Evolutionary conservation across 352 stramenopile species (phyloP).

Genomic region (Thalassiosira livingstoniorum): DNA sequence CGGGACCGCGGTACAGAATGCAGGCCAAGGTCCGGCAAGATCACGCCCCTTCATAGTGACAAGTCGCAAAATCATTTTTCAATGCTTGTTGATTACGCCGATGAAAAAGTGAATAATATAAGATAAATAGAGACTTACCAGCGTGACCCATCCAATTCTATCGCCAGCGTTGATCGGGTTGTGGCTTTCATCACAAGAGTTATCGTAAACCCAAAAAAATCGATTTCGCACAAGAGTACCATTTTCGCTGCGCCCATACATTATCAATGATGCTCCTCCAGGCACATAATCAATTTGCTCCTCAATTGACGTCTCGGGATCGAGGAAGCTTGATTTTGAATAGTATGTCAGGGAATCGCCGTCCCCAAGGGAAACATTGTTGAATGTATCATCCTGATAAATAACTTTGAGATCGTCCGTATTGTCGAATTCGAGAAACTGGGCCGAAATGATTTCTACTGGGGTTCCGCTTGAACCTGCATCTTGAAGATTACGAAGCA

Average conservation of each 20-base stretch:
- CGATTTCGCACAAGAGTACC: slow-evolving; percentile 48
- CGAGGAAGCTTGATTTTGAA: slow-evolving; percentile 37
- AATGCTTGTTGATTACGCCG: too few species aligned
- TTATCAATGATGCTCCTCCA: slow-evolving; percentile 51
- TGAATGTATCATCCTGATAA: slow-evolving; percentile 52
- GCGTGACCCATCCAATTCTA: slow-evolving; percentile 24
- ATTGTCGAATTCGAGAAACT: slow-evolving; percentile 58
- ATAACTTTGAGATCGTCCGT: slow-evolving; percentile 43
- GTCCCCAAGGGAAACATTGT: slow-evolving; percentile 28
- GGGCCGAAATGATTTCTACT: slow-evolving; percentile 52
- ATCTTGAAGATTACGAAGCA: background rate
- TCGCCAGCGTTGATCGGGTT: slow-evolving; percentile 32
- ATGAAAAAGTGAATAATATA: too few species aligned
- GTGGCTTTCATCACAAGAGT: slow-evolving; percentile 41
- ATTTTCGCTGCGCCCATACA: slow-evolving; percentile 46
- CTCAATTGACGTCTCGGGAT: slow-evolving; percentile 12
- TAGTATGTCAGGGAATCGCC: slow-evolving; percentile 38
- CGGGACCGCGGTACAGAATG: slow-evolving; percentile 6
- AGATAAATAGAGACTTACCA: too few species aligned
- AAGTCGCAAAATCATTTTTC: too few species aligned
- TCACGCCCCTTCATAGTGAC: background rate
- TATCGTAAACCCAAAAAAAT: slow-evolving; percentile 61
- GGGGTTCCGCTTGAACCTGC: background rate
- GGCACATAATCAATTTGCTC: slow-evolving; percentile 48
- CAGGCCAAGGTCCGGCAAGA: slow-evolving; percentile 16